A percentile compares a stretch with the other conserved stretches of the same genome.
Conservation (phyloP, 768 basidiomycete species). For the Leccinum boreale region DNA sequence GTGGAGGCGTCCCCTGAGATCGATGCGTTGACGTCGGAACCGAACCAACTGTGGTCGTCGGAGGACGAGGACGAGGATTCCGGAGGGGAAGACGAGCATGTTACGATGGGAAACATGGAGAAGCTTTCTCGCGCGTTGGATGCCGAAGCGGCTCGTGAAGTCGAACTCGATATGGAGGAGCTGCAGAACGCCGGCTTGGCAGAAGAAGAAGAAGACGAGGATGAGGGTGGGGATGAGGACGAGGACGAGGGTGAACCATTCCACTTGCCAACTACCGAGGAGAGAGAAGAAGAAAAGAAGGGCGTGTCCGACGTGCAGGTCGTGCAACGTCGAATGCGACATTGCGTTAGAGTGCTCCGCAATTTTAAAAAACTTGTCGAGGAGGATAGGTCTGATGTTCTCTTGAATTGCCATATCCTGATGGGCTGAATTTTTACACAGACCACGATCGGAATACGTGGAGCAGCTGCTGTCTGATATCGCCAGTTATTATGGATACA, state of each 20-base stretch:
- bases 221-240: slow-evolving; percentile 36
- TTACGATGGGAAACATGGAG: slow-evolving; percentile 81
- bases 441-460: slow-evolving; percentile 86
- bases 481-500: slow-evolving; percentile 96
- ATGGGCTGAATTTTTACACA: slow-evolving; percentile 31
- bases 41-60: slow-evolving; percentile 35
- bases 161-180: slow-evolving; percentile 66
- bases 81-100: slow-evolving; percentile 49
- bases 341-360: slow-evolving; percentile 67
- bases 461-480: slow-evolving; percentile 88
- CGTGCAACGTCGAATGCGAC: slow-evolving; percentile 77
- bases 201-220: slow-evolving; percentile 47
- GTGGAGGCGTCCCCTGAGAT: slow-evolving; percentile 45
- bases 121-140: slow-evolving; percentile 77
- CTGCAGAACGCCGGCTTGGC: slow-evolving; percentile 50
- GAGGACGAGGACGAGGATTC: slow-evolving; percentile 39
- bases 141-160: slow-evolving; percentile 61
- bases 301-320: slow-evolving; percentile 67
- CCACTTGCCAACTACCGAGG: slow-evolving; percentile 65
- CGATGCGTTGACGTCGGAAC: slow-evolving; percentile 19
- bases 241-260: slow-evolving; percentile 44
- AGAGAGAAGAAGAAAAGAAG: slow-evolving; percentile 70
- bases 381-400: slow-evolving; percentile 50
- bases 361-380: slow-evolving; percentile 70
- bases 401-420: slow-evolving; percentile 3